Conservation (phyloP, 345 rosid genomes). For the Jatropha curcas region DNA sequence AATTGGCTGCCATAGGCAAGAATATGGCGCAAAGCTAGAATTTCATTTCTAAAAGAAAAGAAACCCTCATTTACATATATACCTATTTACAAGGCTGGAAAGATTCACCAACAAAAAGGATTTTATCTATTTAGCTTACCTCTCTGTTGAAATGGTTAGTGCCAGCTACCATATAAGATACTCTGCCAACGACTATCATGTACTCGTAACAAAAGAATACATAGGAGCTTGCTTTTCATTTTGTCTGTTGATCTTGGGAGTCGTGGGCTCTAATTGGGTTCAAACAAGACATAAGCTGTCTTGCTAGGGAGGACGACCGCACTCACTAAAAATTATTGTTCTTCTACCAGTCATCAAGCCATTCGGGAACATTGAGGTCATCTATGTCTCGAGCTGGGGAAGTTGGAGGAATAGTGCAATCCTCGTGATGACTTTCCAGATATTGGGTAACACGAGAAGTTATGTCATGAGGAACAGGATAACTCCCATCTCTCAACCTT, state of each 20-base stretch:
- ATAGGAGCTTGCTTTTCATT: constrained; percentile 18
- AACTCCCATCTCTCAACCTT: constrained; percentile 45
- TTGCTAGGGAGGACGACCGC: constrained; percentile 1
- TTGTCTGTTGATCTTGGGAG: background rate
- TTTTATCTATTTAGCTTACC: background rate
- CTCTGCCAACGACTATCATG: constrained; percentile 9
- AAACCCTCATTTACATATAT: constrained; percentile 34
- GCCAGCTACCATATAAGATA: background rate
- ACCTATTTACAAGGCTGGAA: constrained; percentile 35
- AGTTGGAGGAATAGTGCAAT: constrained; percentile 30
- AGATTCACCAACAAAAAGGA: constrained; percentile 10
- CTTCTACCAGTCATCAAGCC: constrained; percentile 87
- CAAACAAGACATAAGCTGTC: constrained; percentile 16
- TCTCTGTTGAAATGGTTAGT: constrained; percentile 38
- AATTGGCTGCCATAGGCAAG: background rate
- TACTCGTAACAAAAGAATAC: background rate
- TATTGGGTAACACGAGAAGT: constrained; percentile 49
- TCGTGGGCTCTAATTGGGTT: background rate
- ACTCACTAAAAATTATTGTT: background rate
- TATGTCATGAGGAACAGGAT: constrained; percentile 65
- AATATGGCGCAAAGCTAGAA: constrained; percentile 8
- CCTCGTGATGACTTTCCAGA: constrained; percentile 44
- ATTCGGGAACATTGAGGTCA: constrained; percentile 52
- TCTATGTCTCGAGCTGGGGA: constrained; percentile 44
- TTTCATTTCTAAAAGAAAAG: constrained; percentile 10